Evolutionary conservation across 805 yeast species (phyloP), one percentile per base, ranked within the genome.

Genomic region (Yamadazyma insecticola): DNA sequence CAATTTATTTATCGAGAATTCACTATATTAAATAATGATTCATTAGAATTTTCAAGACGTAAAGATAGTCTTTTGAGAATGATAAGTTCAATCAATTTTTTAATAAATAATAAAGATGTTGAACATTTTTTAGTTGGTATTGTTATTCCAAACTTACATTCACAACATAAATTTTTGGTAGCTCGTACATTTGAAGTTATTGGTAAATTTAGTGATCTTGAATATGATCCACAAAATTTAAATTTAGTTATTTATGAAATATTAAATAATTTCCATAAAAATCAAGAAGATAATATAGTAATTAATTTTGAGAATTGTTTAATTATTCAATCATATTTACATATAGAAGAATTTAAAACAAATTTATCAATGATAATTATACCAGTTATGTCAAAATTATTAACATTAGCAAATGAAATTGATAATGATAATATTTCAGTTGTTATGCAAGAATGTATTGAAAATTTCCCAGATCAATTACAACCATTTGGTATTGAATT

Each of bases 391-490:
- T 85, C 87, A 40, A 78, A 74, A 43, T 63, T 92, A 35, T 64
- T 90, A 42, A 73, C 71, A 7, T 60, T 90, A 27, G 79, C 95
- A 4, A 81, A 85, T 48, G 78, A 79, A 36, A 76, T 89, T 42
- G 98, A 90, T 48, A 78, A 82, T 36, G 98, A 92, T 50, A 74
- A 88, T 2, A 72, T 92, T 17, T 77, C 95, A 14, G 83, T 81
- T 15, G 96, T 90, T 5, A 87, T 90, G 81, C 97, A 90, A 64
- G 96, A 89, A 47, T 81, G 92, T 52, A 97, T 90, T 18, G 96
- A 89, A 50, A 76, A 74, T 36, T 92, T 82, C 57, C 72, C 95
- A 4, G 84, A 80, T 42, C 94, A 90, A 56, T 67, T 90, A 44
- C 92, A 58, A 34, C 97, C 98, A 12, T 90, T 85, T 55, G 90